Evolutionary conservation across 2,329 filamentous ascomycete species (phyloP).

Genomic region (Gaeumannomyces tritici): DNA sequence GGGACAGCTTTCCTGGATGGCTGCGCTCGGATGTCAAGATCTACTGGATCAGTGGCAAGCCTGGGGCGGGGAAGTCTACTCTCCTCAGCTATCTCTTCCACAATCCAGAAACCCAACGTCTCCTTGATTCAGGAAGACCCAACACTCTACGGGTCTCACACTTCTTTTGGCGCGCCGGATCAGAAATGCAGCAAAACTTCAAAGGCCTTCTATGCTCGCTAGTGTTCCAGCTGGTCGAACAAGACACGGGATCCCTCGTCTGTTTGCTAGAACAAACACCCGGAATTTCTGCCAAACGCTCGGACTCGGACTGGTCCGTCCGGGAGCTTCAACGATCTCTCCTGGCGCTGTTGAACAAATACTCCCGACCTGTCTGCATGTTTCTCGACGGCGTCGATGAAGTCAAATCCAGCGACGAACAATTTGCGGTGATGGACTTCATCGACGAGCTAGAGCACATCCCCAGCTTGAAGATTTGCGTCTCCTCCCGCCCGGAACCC

Average conservation of each 20-base stretch:
- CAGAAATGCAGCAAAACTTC: not conserved
- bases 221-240: not conserved
- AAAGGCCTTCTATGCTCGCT: not conserved
- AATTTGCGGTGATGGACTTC: too few species aligned
- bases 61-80: constrained; percentile 21
- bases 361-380: too few species aligned
- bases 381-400: too few species aligned
- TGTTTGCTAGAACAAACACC: not conserved
- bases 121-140: not conserved
- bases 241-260: not conserved
- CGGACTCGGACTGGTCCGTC: too few species aligned
- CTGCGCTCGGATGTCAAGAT: not conserved
- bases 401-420: too few species aligned
- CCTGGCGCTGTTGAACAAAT: too few species aligned
- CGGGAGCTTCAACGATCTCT: too few species aligned
- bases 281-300: too few species aligned
- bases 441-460: too few species aligned
- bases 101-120: not conserved
- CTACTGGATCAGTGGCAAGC: constrained; percentile 22
- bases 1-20: constrained; percentile 1
- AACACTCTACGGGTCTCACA: not conserved
- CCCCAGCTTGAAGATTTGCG: too few species aligned
- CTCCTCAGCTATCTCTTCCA: constrained; percentile 18
- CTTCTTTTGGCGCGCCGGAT: not conserved
- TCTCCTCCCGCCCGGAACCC: too few species aligned